Percentiles rank a stretch among this genome's conserved stretches.
These are phyloP conservation scores for Quercus bicolor DNA, from an alignment of 306 rosid genomes.

Conservation along the genomic window DNA sequence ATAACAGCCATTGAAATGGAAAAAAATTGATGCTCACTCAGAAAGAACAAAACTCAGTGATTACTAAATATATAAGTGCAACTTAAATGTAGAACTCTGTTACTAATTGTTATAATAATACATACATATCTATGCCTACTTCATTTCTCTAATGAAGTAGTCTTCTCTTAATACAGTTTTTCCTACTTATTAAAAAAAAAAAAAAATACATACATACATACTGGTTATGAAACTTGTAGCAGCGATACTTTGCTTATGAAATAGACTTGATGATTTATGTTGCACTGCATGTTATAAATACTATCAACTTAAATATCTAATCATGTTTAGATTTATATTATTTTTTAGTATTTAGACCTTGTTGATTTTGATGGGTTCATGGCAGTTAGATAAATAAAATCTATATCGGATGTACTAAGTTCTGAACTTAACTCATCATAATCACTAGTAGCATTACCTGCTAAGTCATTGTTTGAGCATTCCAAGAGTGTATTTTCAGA, in stretches of 20 bases:
- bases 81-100: neutral
- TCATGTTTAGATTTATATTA: neutral
- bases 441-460: conserved; percentile 3
- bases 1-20: neutral
- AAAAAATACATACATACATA: neutral
- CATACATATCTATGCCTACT: neutral
- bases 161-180: too few species aligned
- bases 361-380: neutral
- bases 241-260: too few species aligned
- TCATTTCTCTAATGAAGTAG: too few species aligned
- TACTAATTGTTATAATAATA: neutral
- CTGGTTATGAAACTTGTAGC: neutral
- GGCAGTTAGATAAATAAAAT: neutral
- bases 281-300: neutral
- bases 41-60: neutral
- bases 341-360: neutral
- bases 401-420: neutral
- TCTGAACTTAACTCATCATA: neutral
- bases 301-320: neutral
- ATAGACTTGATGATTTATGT: neutral
- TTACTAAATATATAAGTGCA: neutral
- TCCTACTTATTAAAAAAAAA: too few species aligned
- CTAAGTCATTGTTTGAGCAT: conserved; percentile 1
- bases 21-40: neutral
- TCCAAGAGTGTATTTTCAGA: neutral